Percentiles rank a stretch among this genome's conserved stretches.
phyloP scores from a whole-genome alignment of 2,329 filamentous ascomycete genomes.

The Paecilomyces sp. region DNA sequence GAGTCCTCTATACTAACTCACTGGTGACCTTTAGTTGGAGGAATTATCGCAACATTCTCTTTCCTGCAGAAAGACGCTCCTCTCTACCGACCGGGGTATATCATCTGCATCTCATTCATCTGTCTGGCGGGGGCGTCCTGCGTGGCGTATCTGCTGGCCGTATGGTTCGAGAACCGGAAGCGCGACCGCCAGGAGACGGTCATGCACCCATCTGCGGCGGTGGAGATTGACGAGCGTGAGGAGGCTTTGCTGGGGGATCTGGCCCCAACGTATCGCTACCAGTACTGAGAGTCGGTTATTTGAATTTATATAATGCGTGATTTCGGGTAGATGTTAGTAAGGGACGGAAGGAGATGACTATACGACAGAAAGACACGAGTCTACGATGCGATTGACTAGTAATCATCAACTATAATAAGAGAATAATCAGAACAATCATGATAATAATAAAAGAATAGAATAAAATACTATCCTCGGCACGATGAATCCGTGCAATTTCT shows the following conservation, averaged over 20 bases:
- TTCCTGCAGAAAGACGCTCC: slow-evolving; percentile 63
- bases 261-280: slow-evolving; percentile 35
- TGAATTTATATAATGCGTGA: no score
- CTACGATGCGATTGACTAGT: no score
- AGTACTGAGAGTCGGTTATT: slow-evolving; percentile 15
- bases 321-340: no score
- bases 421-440: no score
- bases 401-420: no score
- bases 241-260: slow-evolving; percentile 32
- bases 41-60: slow-evolving; percentile 67
- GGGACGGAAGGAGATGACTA: no score
- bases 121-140: slow-evolving; percentile 55
- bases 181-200: slow-evolving; percentile 24
- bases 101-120: slow-evolving; percentile 68
- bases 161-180: slow-evolving; percentile 34
- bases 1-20: slow-evolving; percentile 1
- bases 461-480: not conserved
- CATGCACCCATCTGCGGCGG: slow-evolving; percentile 8
- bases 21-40: slow-evolving; percentile 47
- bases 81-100: slow-evolving; percentile 64
- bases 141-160: slow-evolving; percentile 27
- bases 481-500: not conserved
- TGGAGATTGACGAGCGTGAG: slow-evolving; percentile 22
- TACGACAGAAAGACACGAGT: no score
- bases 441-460: no score